Conservation (phyloP, 768 basidiomycete species). For the Tricholoma furcatifolium region DNA sequence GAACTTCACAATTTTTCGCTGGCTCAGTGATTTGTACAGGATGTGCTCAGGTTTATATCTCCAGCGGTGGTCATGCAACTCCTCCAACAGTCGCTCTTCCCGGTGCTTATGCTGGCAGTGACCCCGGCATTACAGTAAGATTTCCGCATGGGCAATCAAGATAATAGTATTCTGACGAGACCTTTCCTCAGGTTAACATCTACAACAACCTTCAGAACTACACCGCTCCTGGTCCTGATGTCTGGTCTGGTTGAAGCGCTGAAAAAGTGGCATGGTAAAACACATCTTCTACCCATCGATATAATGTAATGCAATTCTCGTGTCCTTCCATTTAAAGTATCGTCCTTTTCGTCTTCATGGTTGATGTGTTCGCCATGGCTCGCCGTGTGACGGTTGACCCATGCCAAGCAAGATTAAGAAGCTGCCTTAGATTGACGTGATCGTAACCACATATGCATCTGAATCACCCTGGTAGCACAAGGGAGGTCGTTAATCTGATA, state of each 20-base stretch:
- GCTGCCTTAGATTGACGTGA: background rate
- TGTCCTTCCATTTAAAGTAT: too few species aligned
- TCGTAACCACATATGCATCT: background rate
- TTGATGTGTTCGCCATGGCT: background rate
- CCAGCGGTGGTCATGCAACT: constrained; percentile 42
- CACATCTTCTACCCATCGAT: too few species aligned
- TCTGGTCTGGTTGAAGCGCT: constrained; percentile 37
- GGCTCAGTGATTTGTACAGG: constrained; percentile 24
- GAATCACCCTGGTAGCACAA: background rate
- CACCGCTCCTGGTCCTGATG: constrained; percentile 37
- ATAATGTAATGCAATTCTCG: too few species aligned
- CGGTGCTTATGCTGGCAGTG: constrained; percentile 43
- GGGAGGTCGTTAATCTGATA: background rate
- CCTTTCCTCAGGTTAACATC: constrained; percentile 39
- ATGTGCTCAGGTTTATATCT: constrained; percentile 51
- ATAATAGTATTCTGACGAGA: background rate
- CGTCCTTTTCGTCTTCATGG: too few species aligned
- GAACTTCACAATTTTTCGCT: too few species aligned
- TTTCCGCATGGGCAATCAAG: background rate
- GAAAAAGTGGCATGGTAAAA: background rate
- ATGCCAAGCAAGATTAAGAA: background rate
- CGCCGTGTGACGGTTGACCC: background rate
- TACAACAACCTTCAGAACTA: constrained; percentile 58
- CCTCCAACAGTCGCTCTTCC: constrained; percentile 50
- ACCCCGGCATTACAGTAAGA: constrained; percentile 50